Percentiles rank a stretch among this genome's conserved stretches.
Evolutionary conservation across 139 green algal genomes (phyloP).

Genomic region (Chlamydomonas sp.): DNA sequence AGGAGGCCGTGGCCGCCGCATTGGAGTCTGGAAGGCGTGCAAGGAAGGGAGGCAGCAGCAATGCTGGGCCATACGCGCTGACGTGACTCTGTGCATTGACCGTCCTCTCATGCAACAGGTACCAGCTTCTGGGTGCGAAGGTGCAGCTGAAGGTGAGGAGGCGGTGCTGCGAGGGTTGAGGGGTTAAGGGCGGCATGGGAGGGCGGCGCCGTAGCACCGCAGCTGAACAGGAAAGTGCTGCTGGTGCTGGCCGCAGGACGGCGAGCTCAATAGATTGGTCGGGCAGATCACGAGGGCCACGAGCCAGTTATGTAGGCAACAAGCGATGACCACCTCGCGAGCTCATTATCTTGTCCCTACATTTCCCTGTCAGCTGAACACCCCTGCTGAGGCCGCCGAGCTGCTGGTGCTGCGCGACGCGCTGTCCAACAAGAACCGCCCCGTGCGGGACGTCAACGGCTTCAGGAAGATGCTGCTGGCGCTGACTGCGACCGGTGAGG

Average conservation of each 20-base stretch:
- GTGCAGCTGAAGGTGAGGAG: constrained; percentile 18
- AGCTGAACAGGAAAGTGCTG: too few relatives aligned
- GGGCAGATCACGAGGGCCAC: too few relatives aligned
- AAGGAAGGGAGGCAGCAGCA: background rate
- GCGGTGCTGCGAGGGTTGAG: background rate
- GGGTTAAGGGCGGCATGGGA: too few relatives aligned
- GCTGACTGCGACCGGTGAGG: constrained; percentile 51
- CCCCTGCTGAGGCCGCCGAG: constrained; percentile 39
- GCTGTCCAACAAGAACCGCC: constrained; percentile 54
- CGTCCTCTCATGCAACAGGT: background rate
- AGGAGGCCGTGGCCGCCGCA: background rate
- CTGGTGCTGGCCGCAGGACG: too few relatives aligned
- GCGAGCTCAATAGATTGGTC: too few relatives aligned
- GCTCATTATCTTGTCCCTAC: too few relatives aligned
- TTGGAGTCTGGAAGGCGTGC: background rate
- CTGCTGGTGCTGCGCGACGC: constrained; percentile 28
- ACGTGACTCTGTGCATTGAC: too few relatives aligned
- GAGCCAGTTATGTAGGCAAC: too few relatives aligned
- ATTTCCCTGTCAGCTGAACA: too few relatives aligned
- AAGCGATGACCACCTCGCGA: too few relatives aligned
- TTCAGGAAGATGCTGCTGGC: constrained; percentile 82
- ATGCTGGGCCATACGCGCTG: background rate
- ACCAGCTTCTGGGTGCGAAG: constrained; percentile 64
- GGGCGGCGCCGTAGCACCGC: too few relatives aligned
- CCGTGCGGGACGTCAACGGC: constrained; percentile 75